Percentiles rank a stretch among this genome's conserved stretches.
Evolutionary conservation across 495 filamentous ascomycete species (phyloP).

Genomic region (Neurospora discreta): DNA sequence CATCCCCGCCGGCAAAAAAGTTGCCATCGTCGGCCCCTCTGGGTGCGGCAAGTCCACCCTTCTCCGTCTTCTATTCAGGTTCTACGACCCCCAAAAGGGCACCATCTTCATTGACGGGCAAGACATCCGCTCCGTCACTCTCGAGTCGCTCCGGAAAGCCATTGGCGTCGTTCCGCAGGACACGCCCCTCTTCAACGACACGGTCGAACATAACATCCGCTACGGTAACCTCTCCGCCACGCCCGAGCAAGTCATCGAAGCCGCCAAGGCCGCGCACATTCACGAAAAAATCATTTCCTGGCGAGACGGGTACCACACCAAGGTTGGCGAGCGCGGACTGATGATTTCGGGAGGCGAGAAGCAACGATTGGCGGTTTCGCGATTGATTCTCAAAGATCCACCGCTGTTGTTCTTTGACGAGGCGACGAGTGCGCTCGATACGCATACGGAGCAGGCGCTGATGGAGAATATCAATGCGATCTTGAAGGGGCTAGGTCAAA

Average conservation of each 20-base stretch:
- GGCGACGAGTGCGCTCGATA: conserved; percentile 91
- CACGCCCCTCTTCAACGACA: conserved; percentile 92
- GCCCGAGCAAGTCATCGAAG: conserved; percentile 58
- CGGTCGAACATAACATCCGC: conserved; percentile 86
- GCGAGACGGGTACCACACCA: conserved; percentile 81
- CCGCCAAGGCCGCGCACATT: conserved; percentile 71
- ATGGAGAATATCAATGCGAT: conserved; percentile 93
- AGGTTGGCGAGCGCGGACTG: conserved; percentile 91
- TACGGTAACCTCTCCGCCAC: conserved; percentile 83
- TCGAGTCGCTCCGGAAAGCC: conserved; percentile 70
- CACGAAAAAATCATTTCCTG: conserved; percentile 68
- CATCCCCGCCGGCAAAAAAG: conserved; percentile 90
- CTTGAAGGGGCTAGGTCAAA: conserved; percentile 32
- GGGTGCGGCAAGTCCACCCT: conserved; percentile 96
- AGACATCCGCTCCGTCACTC: conserved; percentile 70
- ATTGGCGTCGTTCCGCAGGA: conserved; percentile 98
- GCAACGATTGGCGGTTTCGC: conserved; percentile 78
- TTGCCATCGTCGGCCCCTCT: conserved; percentile 88
- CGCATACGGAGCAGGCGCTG: conserved; percentile 86
- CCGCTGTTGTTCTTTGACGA: conserved; percentile 94
- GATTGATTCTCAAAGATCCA: conserved; percentile 84
- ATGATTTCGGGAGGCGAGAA: conserved; percentile 99
- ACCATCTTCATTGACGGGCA: conserved; percentile 88
- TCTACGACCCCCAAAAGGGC: conserved; percentile 81
- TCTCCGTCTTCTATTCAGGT: conserved; percentile 81